phyloP scores from a whole-genome alignment of 192 early-diverging fungal genomes.

The Gamsiella multidivaricata region DNA sequence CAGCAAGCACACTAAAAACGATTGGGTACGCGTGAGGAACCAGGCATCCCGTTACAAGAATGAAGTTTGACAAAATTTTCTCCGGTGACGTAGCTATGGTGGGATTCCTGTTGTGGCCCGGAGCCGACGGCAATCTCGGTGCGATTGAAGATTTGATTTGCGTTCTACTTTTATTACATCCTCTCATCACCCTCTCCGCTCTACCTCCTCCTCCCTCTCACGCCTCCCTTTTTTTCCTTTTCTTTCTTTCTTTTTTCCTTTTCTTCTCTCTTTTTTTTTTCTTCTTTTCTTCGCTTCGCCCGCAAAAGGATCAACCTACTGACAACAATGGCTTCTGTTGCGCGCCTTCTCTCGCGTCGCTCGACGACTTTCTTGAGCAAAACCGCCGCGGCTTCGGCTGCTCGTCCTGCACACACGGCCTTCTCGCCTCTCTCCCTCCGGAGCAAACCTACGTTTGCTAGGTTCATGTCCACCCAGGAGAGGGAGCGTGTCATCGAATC shows the following conservation, averaged over 20 bases:
- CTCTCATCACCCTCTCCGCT: too few species aligned
- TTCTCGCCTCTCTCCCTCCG: slow-evolving; percentile 3
- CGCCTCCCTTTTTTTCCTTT: too few species aligned
- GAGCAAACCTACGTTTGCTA: slow-evolving; percentile 13
- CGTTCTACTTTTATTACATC: too few species aligned
- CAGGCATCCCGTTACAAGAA: too few species aligned
- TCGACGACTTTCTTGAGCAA: slow-evolving; percentile 35
- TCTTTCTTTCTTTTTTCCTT: slow-evolving; percentile 1
- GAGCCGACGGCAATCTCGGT: too few species aligned
- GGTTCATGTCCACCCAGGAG: slow-evolving; percentile 35
- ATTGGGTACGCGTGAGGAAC: too few species aligned
- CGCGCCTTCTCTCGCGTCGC: slow-evolving; percentile 49
- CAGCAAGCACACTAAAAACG: too few species aligned
- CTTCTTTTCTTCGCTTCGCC: slow-evolving; percentile 1
- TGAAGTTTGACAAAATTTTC: too few species aligned
- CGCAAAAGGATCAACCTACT: not conserved
- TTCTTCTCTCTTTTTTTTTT: not conserved
- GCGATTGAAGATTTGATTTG: too few species aligned
- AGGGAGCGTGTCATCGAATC: not conserved
- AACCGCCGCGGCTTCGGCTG: slow-evolving; percentile 4
- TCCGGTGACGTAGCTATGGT: too few species aligned
- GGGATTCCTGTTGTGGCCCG: too few species aligned
- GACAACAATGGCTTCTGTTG: slow-evolving; percentile 41
- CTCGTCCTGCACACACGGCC: slow-evolving; percentile 7
- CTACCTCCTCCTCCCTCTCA: too few species aligned